phyloP scores from a whole-genome alignment of 108 stramenopile genomes.

The Skeletonema tropicum region DNA sequence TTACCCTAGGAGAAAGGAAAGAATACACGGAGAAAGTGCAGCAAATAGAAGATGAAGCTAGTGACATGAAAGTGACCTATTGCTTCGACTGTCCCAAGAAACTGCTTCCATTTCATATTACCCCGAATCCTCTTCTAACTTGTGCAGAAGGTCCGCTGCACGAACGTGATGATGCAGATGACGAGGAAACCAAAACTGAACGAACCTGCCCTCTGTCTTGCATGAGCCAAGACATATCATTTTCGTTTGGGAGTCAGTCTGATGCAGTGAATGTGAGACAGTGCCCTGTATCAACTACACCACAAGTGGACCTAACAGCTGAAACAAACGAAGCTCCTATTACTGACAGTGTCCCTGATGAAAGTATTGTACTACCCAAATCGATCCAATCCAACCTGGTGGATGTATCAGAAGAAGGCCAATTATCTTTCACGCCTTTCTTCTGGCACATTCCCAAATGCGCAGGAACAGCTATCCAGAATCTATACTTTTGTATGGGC shows the following conservation, averaged over 20 bases:
- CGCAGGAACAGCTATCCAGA: slow-evolving; percentile 34
- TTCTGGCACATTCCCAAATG: slow-evolving; percentile 43
- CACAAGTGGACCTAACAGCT: neutral
- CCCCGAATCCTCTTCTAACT: slow-evolving; percentile 24
- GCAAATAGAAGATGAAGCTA: neutral
- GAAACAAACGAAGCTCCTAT: neutral
- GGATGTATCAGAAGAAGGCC: slow-evolving; percentile 8
- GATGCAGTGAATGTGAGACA: slow-evolving; percentile 35
- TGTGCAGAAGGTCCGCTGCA: slow-evolving; percentile 22
- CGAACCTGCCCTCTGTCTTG: slow-evolving; percentile 25
- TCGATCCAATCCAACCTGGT: slow-evolving; percentile 21
- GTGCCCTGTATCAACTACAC: slow-evolving; percentile 9
- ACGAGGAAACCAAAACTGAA: neutral
- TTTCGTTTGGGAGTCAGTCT: slow-evolving; percentile 31
- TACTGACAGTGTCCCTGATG: neutral
- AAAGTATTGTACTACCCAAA: slow-evolving; percentile 7
- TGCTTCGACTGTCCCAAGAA: slow-evolving; percentile 38
- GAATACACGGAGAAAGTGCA: neutral
- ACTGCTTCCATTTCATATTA: slow-evolving; percentile 40
- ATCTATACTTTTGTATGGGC: slow-evolving; percentile 39
- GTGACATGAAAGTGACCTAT: neutral
- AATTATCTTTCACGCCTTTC: slow-evolving; percentile 38
- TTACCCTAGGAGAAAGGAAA: slow-evolving; percentile 31
- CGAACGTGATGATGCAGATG: neutral
- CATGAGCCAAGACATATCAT: slow-evolving; percentile 17